Evolutionary conservation across 371 early-diverging fungal species (phyloP).

Genomic region (Choanephora cucurbitarum): DNA sequence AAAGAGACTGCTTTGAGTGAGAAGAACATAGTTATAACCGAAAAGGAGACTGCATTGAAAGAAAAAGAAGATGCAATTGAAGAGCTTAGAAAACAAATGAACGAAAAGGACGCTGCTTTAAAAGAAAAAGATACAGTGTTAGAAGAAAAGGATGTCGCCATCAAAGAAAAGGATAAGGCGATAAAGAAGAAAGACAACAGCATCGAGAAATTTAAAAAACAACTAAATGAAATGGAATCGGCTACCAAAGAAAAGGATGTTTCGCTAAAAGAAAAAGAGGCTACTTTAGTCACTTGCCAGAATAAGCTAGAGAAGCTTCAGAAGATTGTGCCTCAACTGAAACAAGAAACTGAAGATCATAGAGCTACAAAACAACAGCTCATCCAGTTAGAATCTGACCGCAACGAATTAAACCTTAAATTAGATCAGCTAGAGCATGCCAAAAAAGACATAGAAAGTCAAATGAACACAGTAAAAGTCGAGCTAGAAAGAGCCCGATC

Average conservation of each 20-base stretch:
- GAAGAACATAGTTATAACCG: too few species aligned
- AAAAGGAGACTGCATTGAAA: too few species aligned
- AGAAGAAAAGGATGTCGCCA: too few species aligned
- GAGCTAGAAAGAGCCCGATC: constrained; percentile 3
- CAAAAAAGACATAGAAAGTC: constrained; percentile 7
- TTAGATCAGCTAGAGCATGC: neutral
- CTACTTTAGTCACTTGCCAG: neutral
- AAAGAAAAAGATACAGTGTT: too few species aligned
- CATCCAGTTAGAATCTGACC: neutral
- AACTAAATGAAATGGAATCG: neutral
- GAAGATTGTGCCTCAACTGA: constrained; percentile 1
- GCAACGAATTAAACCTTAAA: neutral
- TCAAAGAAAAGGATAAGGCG: too few species aligned
- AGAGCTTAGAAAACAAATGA: too few species aligned
- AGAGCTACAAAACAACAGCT: constrained; percentile 6
- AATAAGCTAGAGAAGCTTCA: constrained; percentile 2
- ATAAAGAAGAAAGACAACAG: too few species aligned
- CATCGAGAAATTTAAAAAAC: too few species aligned
- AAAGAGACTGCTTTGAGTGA: too few species aligned
- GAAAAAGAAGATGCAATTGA: too few species aligned
- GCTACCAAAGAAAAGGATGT: neutral
- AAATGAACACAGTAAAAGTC: neutral
- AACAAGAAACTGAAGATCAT: constrained; percentile 8
- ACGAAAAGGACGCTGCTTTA: too few species aligned
- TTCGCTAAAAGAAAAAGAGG: neutral